Conservation (phyloP, 1,284 basidiomycete genomes). For the Pseudomicrostroma phylloplanum region DNA sequence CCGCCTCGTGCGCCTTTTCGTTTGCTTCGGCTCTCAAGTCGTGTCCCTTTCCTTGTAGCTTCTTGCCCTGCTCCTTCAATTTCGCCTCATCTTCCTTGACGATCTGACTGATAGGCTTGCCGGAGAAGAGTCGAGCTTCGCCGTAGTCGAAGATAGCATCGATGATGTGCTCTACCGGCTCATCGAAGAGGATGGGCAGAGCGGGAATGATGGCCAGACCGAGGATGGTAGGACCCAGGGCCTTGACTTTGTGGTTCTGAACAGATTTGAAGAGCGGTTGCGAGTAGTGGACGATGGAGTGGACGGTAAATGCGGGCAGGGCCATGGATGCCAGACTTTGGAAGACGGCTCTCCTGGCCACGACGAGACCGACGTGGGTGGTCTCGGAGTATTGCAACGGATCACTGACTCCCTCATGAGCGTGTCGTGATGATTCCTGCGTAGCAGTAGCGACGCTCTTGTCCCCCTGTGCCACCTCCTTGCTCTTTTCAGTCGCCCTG, state of each 20-base stretch:
- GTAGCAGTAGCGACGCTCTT: conserved; percentile 7
- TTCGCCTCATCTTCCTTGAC: too few relatives aligned
- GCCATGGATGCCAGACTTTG: conserved; percentile 25
- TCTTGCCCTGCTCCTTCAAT: too few relatives aligned
- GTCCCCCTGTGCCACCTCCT: conserved; percentile 21
- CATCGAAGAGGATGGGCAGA: conserved; percentile 2
- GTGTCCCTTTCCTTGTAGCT: too few relatives aligned
- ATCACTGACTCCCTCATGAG: not conserved
- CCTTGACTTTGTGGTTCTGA: conserved; percentile 60
- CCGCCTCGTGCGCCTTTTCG: too few relatives aligned
- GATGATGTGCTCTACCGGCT: conserved; percentile 4
- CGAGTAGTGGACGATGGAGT: conserved; percentile 57
- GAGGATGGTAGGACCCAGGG: conserved; percentile 74
- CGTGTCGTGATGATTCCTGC: not conserved
- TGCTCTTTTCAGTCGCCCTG: conserved; percentile 24
- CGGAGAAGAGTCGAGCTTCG: not conserved
- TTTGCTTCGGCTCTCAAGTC: too few relatives aligned
- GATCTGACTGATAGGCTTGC: too few relatives aligned
- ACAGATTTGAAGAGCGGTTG: conserved; percentile 66
- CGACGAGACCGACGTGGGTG: conserved; percentile 29
- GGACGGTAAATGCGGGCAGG: conserved; percentile 41
- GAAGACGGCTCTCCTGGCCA: conserved; percentile 41
- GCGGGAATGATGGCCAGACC: conserved; percentile 55
- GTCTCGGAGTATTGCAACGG: conserved; percentile 20
- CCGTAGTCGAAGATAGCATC: conserved; percentile 3